These are phyloP conservation scores for Fusarium buxicola DNA, from an alignment of 2,329 filamentous ascomycete species.

Conservation along the genomic window DNA sequence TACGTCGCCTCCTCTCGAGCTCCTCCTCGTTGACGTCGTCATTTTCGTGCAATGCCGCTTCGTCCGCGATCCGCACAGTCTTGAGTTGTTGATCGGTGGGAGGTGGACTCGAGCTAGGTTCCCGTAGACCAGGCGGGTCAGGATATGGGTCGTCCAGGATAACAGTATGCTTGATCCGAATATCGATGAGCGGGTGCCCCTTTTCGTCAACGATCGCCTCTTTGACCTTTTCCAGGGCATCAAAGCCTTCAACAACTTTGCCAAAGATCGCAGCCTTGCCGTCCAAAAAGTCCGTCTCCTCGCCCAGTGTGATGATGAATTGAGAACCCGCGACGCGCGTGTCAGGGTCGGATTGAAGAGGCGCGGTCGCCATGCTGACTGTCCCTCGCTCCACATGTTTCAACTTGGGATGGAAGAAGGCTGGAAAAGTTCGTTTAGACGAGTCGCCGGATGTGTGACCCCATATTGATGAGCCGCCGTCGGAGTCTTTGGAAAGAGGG, in stretches of 20 bases:
- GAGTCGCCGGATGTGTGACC: constrained; percentile 76
- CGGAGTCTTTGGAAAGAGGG: constrained; percentile 83
- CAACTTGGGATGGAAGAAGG: constrained; percentile 86
- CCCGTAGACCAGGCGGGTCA: constrained; percentile 80
- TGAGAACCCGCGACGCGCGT: constrained; percentile 87
- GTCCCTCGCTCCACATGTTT: constrained; percentile 92
- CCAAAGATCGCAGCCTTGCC: constrained; percentile 96
- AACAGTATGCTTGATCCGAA: constrained; percentile 92
- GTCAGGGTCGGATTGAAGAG: constrained; percentile 80
- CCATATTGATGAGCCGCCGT: constrained; percentile 96
- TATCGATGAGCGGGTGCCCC: constrained; percentile 90
- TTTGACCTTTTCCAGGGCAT: constrained; percentile 94
- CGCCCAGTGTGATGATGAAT: constrained; percentile 91
- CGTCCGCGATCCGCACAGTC: constrained; percentile 90
- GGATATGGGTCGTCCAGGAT: constrained; percentile 92
- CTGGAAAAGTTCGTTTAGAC: constrained; percentile 80
- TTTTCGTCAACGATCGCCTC: constrained; percentile 86
- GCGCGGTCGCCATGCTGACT: constrained; percentile 96
- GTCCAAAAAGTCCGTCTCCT: constrained; percentile 90
- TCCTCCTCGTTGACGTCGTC: constrained; percentile 80
- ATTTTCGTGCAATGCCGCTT: constrained; percentile 82
- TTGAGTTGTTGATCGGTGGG: constrained; percentile 88
- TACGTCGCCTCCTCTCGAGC: constrained; percentile 81
- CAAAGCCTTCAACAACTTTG: constrained; percentile 95
- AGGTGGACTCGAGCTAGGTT: constrained; percentile 82